phyloP scores from a whole-genome alignment of 1,284 basidiomycete species.

The Malassezia cuniculi region DNA sequence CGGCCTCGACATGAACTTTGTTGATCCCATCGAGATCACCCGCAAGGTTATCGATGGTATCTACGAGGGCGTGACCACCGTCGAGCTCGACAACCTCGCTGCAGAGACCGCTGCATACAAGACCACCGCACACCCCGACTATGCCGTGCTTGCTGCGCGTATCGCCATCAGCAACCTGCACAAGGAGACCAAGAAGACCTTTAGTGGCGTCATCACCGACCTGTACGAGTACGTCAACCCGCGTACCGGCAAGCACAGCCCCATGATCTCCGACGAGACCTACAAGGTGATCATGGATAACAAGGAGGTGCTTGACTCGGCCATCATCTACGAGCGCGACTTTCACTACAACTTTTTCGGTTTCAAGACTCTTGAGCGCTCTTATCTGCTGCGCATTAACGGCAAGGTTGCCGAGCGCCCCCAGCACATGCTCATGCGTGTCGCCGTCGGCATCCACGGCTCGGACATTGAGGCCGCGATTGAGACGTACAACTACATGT shows the following conservation, averaged over 20 bases:
- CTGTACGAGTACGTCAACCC: slow-evolving; percentile 92
- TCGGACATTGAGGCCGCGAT: slow-evolving; percentile 74
- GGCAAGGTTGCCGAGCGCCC: slow-evolving; percentile 92
- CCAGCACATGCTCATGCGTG: slow-evolving; percentile 99
- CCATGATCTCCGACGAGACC: slow-evolving; percentile 82
- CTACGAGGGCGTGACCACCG: slow-evolving; percentile 88
- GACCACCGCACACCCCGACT: slow-evolving; percentile 86
- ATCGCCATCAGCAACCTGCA: slow-evolving; percentile 98
- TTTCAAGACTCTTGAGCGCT: slow-evolving; percentile 97
- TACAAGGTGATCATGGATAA: slow-evolving; percentile 74
- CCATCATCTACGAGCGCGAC: slow-evolving; percentile 95
- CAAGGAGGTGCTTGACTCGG: slow-evolving; percentile 72
- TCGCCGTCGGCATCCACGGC: slow-evolving; percentile 93
- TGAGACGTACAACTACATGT: slow-evolving; percentile 76
- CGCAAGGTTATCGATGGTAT: slow-evolving; percentile 62
- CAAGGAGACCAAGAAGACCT: slow-evolving; percentile 97
- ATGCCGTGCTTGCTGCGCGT: slow-evolving; percentile 91
- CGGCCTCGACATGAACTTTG: slow-evolving; percentile 80
- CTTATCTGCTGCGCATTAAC: slow-evolving; percentile 86
- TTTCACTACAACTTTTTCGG: slow-evolving; percentile 82
- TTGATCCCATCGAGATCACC: slow-evolving; percentile 73
- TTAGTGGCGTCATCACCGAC: slow-evolving; percentile 80
- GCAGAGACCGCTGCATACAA: slow-evolving; percentile 95
- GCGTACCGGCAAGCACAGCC: slow-evolving; percentile 65
- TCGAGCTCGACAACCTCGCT: slow-evolving; percentile 67